phyloP scores from a whole-genome alignment of 805 yeast genomes.

The Brettanomyces custersianus region DNA sequence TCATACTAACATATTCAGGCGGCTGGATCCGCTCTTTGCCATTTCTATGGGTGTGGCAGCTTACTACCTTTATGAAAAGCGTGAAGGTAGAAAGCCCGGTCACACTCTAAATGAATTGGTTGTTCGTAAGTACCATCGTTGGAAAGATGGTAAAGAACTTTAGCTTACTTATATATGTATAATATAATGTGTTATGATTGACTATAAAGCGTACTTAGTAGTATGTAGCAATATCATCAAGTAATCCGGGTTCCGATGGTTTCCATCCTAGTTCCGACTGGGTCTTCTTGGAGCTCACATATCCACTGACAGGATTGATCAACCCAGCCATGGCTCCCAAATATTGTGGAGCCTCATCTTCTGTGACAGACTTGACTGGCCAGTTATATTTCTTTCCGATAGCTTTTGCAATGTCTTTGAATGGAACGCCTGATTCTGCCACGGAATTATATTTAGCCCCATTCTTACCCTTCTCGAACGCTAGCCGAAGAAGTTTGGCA shows the following conservation, averaged over 20 bases:
- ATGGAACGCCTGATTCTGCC: constrained; percentile 1
- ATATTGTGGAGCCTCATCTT: neutral
- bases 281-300: neutral
- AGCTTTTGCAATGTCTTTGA: neutral
- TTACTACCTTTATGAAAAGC: constrained; percentile 53
- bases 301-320: neutral
- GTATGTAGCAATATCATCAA: constrained; percentile 1
- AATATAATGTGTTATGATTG: neutral
- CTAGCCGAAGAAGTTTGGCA: neutral
- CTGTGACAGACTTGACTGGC: neutral
- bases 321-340: neutral
- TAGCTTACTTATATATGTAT: constrained; percentile 1
- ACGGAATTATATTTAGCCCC: neutral
- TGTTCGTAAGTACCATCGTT: constrained; percentile 6
- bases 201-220: neutral
- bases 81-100: constrained; percentile 49
- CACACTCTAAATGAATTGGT: constrained; percentile 47
- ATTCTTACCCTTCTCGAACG: neutral
- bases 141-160: neutral
- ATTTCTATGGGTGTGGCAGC: constrained; percentile 52
- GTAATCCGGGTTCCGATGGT: neutral
- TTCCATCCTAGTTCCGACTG: constrained; percentile 2
- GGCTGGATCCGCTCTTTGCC: constrained; percentile 59
- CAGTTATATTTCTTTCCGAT: neutral
- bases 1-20: constrained; percentile 22